A percentile compares a stretch with the other conserved stretches of the same genome.
Conservation (phyloP, 352 stramenopile genomes). For the Phytophthora sp. region DNA sequence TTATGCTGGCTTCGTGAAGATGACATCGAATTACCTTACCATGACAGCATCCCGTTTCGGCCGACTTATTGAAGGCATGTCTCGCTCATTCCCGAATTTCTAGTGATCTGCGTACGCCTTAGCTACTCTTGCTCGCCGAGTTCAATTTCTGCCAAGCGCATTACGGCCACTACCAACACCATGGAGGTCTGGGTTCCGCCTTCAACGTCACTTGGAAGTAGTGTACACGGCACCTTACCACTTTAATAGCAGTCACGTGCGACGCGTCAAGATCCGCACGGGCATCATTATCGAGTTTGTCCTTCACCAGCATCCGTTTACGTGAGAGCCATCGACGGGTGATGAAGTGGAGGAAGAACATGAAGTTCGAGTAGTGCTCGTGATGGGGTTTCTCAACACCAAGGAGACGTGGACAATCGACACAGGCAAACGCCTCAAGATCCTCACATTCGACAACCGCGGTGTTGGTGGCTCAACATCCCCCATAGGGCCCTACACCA, state of each 20-base stretch:
- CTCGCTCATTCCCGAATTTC: conserved; percentile 11
- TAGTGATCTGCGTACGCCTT: not conserved
- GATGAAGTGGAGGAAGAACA: not conserved
- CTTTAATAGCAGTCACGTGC: conserved; percentile 35
- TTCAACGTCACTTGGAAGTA: conserved; percentile 39
- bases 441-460: conserved; percentile 57
- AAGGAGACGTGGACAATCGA: conserved; percentile 45
- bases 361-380: conserved; percentile 37
- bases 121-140: no score
- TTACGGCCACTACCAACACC: conserved; percentile 10
- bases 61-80: not conserved
- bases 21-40: conserved; percentile 21
- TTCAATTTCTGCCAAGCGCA: conserved; percentile 19
- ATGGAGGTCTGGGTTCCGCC: conserved; percentile 24
- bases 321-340: conserved; percentile 1
- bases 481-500: conserved; percentile 46
- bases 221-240: conserved; percentile 37
- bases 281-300: conserved; percentile 49
- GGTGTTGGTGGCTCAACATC: conserved; percentile 45
- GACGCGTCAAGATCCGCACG: conserved; percentile 32
- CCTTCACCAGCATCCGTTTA: conserved; percentile 33
- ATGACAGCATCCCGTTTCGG: conserved; percentile 26
- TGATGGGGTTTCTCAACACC: conserved; percentile 52
- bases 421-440: conserved; percentile 16
- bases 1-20: not conserved